phyloP scores from a whole-genome alignment of 2,329 filamentous ascomycete species.

The Diatrype stigma region DNA sequence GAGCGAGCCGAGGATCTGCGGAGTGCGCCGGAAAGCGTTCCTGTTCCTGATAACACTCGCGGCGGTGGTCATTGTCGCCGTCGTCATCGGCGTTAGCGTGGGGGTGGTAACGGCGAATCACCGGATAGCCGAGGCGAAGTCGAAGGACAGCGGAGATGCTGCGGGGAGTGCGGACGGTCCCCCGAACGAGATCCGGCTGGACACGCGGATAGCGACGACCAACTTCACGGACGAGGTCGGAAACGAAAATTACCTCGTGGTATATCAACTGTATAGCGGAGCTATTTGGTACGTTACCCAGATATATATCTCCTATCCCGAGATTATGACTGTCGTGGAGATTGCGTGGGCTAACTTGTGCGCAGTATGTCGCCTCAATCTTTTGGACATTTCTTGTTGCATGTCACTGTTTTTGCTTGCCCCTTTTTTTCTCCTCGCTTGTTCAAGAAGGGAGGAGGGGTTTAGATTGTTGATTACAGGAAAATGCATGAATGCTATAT shows the following conservation, averaged over 20 bases:
- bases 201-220: conserved; percentile 20
- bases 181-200: conserved; percentile 4
- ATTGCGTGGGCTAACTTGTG: not conserved
- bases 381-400: not conserved
- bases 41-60: conserved; percentile 7
- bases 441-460: not conserved
- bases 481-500: too few species aligned
- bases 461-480: too few species aligned
- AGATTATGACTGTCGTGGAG: not conserved
- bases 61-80: conserved; percentile 6
- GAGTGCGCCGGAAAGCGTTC: conserved; percentile 12
- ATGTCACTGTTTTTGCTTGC: too few species aligned
- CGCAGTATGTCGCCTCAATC: not conserved
- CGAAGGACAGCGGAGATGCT: not conserved
- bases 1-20: conserved; percentile 12
- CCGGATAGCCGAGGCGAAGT: not conserved
- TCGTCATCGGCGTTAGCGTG: conserved; percentile 11
- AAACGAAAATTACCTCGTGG: conserved; percentile 21
- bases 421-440: not conserved
- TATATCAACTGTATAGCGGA: conserved; percentile 22
- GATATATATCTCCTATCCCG: not conserved
- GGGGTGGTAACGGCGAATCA: conserved; percentile 8
- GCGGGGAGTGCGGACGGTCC: not conserved
- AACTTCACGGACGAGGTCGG: conserved; percentile 24
- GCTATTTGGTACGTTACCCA: conserved; percentile 12